Conservation (phyloP, 2,329 filamentous ascomycete species). For the Fusarium nelsonii region DNA sequence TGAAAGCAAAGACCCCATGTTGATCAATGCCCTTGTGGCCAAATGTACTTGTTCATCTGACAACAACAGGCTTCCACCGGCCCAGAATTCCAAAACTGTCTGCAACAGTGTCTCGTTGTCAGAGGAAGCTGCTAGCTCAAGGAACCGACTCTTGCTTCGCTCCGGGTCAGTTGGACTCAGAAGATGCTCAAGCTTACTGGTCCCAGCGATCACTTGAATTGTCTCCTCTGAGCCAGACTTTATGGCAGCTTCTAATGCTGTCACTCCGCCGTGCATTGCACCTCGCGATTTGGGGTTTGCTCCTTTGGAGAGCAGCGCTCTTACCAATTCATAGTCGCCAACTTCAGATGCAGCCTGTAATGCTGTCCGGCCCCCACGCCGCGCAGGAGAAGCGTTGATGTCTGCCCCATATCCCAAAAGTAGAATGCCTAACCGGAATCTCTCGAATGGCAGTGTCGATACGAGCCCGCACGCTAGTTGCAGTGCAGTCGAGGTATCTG, state of each 20-base stretch:
- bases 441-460: neutral
- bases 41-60: neutral
- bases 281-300: neutral
- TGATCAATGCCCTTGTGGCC: neutral
- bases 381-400: neutral
- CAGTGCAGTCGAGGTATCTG: neutral
- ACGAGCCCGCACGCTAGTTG: fast-evolving
- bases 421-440: fast-evolving
- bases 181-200: too few relatives aligned
- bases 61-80: fast-evolving
- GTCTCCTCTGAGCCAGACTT: neutral
- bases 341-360: constrained; percentile 1
- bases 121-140: neutral
- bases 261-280: fast-evolving
- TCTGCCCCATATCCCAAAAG: neutral
- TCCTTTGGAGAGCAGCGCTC: fast-evolving
- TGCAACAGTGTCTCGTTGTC: neutral
- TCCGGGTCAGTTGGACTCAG: too few relatives aligned
- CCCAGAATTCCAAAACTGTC: neutral
- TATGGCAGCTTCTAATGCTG: neutral
- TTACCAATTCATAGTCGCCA: fast-evolving
- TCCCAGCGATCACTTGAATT: too few relatives aligned
- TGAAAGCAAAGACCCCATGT: fast-evolving
- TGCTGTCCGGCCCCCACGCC: neutral
- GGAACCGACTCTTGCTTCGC: neutral